Conservation (phyloP, 2,329 filamentous ascomycete genomes). For the Fusarium abutilonis region DNA sequence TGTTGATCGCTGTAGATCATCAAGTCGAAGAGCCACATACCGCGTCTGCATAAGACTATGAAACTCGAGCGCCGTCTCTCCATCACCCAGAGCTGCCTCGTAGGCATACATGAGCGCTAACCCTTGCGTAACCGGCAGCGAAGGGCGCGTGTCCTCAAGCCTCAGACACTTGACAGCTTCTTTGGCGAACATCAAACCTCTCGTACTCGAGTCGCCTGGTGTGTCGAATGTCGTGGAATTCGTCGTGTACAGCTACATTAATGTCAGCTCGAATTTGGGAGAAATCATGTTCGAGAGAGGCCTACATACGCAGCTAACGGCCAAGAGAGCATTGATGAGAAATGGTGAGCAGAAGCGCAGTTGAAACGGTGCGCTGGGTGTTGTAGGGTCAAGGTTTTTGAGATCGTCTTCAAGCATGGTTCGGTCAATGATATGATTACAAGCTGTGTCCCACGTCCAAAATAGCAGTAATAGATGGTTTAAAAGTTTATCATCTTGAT, state of each 20-base stretch:
- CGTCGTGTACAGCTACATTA: constrained; percentile 13
- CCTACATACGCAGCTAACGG: constrained; percentile 33
- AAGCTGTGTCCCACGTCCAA: constrained; percentile 28
- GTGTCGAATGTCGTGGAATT: constrained; percentile 12
- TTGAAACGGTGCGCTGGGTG: neutral
- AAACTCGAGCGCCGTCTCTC: constrained; percentile 8
- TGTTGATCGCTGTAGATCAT: constrained; percentile 17
- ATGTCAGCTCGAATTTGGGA: neutral
- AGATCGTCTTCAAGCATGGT: constrained; percentile 30
- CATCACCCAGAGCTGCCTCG: constrained; percentile 21
- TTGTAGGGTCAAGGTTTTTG: constrained; percentile 11
- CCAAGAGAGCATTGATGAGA: constrained; percentile 33
- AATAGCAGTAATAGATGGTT: constrained; percentile 24
- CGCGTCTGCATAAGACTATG: constrained; percentile 28
- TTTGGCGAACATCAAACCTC: constrained; percentile 20
- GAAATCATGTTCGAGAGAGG: neutral
- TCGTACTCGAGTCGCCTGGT: constrained; percentile 4
- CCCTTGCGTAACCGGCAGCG: constrained; percentile 17
- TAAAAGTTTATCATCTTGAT: constrained; percentile 19
- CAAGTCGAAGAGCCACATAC: constrained; percentile 19
- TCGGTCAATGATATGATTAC: constrained; percentile 25
- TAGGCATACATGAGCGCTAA: constrained; percentile 27
- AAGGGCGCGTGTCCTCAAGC: constrained; percentile 14
- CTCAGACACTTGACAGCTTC: constrained; percentile 17
- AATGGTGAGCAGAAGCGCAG: constrained; percentile 33